These are phyloP conservation scores for Zygosaccharomyces lentus DNA, from an alignment of 805 yeast genomes.

Conservation along the genomic window DNA sequence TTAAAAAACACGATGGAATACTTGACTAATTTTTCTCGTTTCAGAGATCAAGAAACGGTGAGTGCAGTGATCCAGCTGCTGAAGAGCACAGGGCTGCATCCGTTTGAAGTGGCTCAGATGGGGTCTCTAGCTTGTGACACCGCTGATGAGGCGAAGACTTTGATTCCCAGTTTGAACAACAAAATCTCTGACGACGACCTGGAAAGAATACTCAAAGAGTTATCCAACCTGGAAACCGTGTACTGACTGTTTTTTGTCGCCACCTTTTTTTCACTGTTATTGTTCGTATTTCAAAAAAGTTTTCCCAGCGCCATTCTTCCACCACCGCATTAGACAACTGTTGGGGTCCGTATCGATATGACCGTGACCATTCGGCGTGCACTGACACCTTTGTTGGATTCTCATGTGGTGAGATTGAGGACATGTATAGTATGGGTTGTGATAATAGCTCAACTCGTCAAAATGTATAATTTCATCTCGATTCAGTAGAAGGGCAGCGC, in stretches of 20 bases:
- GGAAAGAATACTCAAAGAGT: slow-evolving; percentile 81
- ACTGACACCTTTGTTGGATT: slow-evolving; percentile 55
- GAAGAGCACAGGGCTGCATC: slow-evolving; percentile 74
- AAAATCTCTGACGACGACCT: slow-evolving; percentile 84
- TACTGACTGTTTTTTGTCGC: slow-evolving; percentile 22
- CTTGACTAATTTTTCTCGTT: slow-evolving; percentile 78
- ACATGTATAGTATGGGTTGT: slow-evolving; percentile 62
- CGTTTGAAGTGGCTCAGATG: slow-evolving; percentile 88
- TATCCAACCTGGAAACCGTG: slow-evolving; percentile 58
- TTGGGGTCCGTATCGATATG: slow-evolving; percentile 42
- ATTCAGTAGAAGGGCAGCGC: slow-evolving; percentile 54
- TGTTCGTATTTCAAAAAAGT: slow-evolving; percentile 23
- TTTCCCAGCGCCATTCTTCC: slow-evolving; percentile 61
- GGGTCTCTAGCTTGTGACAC: slow-evolving; percentile 93
- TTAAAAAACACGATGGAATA: slow-evolving; percentile 89
- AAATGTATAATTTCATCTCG: slow-evolving; percentile 66
- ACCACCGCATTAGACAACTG: slow-evolving; percentile 72
- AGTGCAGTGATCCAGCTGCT: slow-evolving; percentile 88
- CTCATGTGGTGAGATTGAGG: slow-evolving; percentile 50
- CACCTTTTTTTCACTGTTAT: slow-evolving; percentile 11
- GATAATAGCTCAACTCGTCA: slow-evolving; percentile 77
- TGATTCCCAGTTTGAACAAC: slow-evolving; percentile 79
- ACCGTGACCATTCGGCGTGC: slow-evolving; percentile 45
- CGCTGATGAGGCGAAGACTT: slow-evolving; percentile 92
- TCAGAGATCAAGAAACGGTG: slow-evolving; percentile 87